phyloP scores from a whole-genome alignment of 1,284 basidiomycete genomes.

The Boletellus deceptivus region DNA sequence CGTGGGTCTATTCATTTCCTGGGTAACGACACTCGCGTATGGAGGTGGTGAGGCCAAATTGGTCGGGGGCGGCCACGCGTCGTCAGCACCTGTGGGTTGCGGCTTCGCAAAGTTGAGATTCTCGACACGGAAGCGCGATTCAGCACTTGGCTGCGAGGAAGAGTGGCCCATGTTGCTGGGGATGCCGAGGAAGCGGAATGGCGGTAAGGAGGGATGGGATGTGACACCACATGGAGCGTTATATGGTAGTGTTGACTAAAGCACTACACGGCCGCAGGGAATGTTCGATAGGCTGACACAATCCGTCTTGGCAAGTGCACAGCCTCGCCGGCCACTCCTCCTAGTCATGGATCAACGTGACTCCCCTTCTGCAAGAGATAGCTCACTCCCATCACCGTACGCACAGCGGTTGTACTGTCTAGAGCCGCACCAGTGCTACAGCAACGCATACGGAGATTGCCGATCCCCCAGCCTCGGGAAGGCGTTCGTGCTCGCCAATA shows the following conservation, averaged over 20 bases:
- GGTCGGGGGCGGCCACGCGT: slow-evolving; percentile 1
- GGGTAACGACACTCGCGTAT: slow-evolving; percentile 11
- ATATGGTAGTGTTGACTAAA: background rate
- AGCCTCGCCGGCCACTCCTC: too few relatives aligned
- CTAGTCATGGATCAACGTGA: too few relatives aligned
- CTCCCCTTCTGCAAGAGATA: too few relatives aligned
- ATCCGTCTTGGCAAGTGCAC: too few relatives aligned
- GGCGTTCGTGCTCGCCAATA: slow-evolving; percentile 77
- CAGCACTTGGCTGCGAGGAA: slow-evolving; percentile 8
- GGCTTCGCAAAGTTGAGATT: slow-evolving; percentile 4
- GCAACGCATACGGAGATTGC: slow-evolving; percentile 49
- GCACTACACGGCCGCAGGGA: background rate
- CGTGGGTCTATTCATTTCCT: slow-evolving; percentile 2
- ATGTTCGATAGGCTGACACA: slow-evolving; percentile 3
- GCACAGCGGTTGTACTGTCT: too few relatives aligned
- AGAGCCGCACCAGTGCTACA: slow-evolving; percentile 18
- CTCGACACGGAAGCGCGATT: slow-evolving; percentile 7
- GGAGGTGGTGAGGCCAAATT: slow-evolving; percentile 20
- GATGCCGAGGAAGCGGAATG: too few relatives aligned
- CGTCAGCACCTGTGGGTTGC: background rate
- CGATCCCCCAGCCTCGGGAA: slow-evolving; percentile 75
- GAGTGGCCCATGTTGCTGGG: slow-evolving; percentile 6
- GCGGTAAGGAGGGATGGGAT: too few relatives aligned
- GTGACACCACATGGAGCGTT: background rate
- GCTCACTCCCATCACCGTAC: too few relatives aligned